Evolutionary conservation across 169 alveolate species (phyloP), one percentile per base, ranked within the genome.

Genomic region (Plasmodium reichenowi): DNA sequence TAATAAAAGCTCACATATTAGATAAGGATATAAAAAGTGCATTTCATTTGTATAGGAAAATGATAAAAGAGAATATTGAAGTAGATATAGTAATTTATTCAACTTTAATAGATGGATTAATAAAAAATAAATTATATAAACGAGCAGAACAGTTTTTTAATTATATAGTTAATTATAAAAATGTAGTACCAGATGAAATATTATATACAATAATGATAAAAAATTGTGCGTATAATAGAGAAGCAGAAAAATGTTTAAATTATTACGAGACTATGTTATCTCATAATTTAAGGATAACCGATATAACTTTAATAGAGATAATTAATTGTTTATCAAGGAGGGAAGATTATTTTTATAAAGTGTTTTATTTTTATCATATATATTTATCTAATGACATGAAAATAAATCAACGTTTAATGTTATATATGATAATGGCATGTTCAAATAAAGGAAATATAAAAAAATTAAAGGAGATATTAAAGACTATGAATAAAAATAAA

Each of bases 161-260:
- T 72, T 88, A 92, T 67, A 75, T 93, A 29, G 87, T 97, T 6
- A 96, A 93, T 1, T 96, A 97, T 96, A 88, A 95, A 50, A 76
- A 89, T 45, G 93, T 95, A 0, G 93, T 93, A 47, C 98, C 98
- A 1, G 97, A 96, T 74, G 97, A 93, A 58, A 94, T 92, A 4
- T 76, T 96, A 13, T 95, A 94, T 60, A 94, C 97, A n/a, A 94
- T 92, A 22, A 94, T 96, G 97, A 95, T 96, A 58, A 96, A 94
- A 59, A 95, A 95, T 1, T 93, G 96, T 50, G 89, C 89, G 2
- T 22, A 58, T 29, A 85, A 75, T 4, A 66, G 72, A 7, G 97
- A 96, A 59, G 96, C 97, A 0, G 97, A 96, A 60, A 93, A 93
- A 67, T 97, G 97, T 8, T 66, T 95, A 73, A 89, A 83, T 26